A percentile compares a stretch with the other conserved stretches of the same genome.
phyloP scores from a whole-genome alignment of 2,329 filamentous ascomycete species.

The Sphaerulina musiva region DNA sequence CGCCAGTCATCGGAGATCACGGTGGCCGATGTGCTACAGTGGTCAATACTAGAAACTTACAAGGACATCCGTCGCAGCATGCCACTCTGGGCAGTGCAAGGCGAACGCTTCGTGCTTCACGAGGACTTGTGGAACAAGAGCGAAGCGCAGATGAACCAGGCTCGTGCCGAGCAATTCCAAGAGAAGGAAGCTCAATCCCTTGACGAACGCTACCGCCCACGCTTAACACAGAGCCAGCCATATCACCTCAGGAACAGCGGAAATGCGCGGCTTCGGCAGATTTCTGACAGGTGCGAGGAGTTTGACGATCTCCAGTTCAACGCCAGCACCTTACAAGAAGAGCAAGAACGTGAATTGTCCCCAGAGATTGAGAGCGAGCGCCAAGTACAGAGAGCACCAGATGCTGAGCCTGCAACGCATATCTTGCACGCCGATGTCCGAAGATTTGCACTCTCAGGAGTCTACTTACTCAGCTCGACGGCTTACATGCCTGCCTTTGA shows the following conservation, averaged over 20 bases:
- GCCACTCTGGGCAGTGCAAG: conserved; percentile 57
- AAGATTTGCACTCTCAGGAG: conserved; percentile 38
- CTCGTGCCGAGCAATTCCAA: conserved; percentile 45
- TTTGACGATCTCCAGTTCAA: conserved; percentile 21
- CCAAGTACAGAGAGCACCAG: conserved; percentile 44
- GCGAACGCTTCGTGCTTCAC: conserved; percentile 41
- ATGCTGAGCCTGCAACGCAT: conserved; percentile 39
- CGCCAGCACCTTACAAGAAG: conserved; percentile 48
- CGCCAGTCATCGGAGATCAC: conserved; percentile 34
- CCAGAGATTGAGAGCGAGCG: conserved; percentile 58
- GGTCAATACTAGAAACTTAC: conserved; percentile 55
- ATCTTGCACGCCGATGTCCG: conserved; percentile 40
- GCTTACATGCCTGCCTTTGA: conserved; percentile 15
- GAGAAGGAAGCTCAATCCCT: conserved; percentile 63
- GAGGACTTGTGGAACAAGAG: conserved; percentile 34
- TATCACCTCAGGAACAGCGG: not conserved
- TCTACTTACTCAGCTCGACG: conserved; percentile 27
- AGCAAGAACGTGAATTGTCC: conserved; percentile 62
- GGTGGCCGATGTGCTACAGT: conserved; percentile 52
- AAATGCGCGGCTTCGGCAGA: conserved; percentile 29
- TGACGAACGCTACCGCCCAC: conserved; percentile 38
- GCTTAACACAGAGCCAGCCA: not conserved
- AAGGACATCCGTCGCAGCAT: conserved; percentile 45
- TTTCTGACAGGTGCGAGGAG: conserved; percentile 17
- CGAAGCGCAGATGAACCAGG: conserved; percentile 34